These are phyloP conservation scores for Nicotiana obtusifolia DNA, from an alignment of 257 asterid genomes.

Conservation along the genomic window DNA sequence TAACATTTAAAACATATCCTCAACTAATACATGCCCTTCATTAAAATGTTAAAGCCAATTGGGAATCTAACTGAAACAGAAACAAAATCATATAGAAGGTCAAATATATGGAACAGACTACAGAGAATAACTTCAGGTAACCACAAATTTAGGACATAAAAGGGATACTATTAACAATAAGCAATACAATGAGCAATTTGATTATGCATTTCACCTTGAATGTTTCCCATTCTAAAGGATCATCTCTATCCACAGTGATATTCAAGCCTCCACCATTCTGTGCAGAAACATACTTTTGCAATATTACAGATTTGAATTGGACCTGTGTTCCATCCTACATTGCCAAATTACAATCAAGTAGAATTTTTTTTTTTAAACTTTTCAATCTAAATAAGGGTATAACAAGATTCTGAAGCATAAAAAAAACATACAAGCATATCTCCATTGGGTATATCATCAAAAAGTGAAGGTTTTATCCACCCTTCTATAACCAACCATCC, in stretches of 20 bases:
- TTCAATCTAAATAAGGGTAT: not conserved
- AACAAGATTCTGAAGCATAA: not conserved
- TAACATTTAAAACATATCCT: too few species aligned
- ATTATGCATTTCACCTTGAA: slow-evolving; percentile 41
- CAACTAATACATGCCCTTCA: not conserved
- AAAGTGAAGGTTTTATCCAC: slow-evolving; percentile 84
- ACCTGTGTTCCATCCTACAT: slow-evolving; percentile 81
- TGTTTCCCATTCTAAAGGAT: slow-evolving; percentile 68
- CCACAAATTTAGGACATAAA: not conserved
- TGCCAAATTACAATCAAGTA: not conserved
- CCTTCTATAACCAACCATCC: slow-evolving; percentile 88
- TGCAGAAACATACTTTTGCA: slow-evolving; percentile 57
- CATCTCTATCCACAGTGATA: slow-evolving; percentile 52
- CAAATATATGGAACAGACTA: not conserved
- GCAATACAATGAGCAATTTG: not conserved
- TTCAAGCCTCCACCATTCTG: slow-evolving; percentile 66
- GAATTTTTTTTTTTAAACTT: not conserved
- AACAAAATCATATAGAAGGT: not conserved
- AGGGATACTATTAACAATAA: not conserved
- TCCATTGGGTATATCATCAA: slow-evolving; percentile 58
- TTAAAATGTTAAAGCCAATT: not conserved
- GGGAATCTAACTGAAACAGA: not conserved
- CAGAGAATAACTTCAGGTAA: not conserved
- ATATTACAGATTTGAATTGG: slow-evolving; percentile 45
- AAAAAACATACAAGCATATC: slow-evolving; percentile 65